Evolutionary conservation across 225 moss, liverwort and hornwort species (phyloP).

Genomic region (Anthoceros angustus): DNA sequence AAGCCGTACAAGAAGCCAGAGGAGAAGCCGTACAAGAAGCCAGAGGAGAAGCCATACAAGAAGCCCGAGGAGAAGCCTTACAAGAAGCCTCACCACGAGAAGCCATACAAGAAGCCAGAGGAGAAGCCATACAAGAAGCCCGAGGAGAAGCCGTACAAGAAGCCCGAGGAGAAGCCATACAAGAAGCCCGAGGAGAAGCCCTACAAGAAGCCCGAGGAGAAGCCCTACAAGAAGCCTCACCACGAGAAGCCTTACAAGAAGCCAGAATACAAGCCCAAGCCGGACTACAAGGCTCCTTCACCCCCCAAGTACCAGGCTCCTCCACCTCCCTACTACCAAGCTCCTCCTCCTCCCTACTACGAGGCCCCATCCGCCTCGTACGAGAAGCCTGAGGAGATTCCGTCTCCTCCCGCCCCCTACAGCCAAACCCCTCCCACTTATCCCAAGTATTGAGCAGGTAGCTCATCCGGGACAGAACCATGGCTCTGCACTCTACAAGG

Average conservation of each 20-base stretch:
- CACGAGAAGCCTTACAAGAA: not conserved
- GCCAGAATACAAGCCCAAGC: not conserved
- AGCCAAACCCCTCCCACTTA: no score
- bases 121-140: not conserved
- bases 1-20: not conserved
- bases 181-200: not conserved
- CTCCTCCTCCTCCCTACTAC: not conserved
- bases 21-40: not conserved
- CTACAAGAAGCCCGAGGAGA: not conserved
- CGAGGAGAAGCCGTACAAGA: not conserved
- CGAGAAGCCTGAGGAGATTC: no score
- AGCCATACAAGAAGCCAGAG: not conserved
- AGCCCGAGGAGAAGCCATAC: not conserved
- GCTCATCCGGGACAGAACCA: no score
- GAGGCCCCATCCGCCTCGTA: no score
- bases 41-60: conserved; percentile 1
- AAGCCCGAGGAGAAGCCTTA: not conserved
- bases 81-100: not conserved
- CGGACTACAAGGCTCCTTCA: not conserved
- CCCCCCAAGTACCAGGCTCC: not conserved
- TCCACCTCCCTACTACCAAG: not conserved
- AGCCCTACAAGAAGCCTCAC: not conserved
- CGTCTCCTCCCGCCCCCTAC: no score
- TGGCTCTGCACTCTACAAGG: no score
- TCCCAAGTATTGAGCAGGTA: no score